phyloP scores from a whole-genome alignment of 495 filamentous ascomycete genomes.

The Hypomontagnella submonticulosa region DNA sequence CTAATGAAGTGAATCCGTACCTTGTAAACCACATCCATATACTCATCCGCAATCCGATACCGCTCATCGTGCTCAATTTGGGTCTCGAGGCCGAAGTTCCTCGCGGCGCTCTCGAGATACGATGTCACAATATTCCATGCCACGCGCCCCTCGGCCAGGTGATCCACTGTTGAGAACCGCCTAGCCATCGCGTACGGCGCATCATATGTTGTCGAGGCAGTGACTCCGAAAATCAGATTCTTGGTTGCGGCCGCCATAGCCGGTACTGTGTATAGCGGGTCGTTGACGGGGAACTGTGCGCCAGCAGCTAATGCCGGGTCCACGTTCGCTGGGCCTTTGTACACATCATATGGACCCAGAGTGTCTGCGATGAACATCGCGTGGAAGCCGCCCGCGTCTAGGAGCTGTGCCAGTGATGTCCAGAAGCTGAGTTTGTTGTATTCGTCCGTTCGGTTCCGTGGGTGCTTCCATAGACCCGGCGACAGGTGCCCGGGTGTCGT shows the following conservation, averaged over 20 bases:
- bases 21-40: conserved; percentile 71
- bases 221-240: conserved; percentile 68
- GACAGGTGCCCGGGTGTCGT: conserved; percentile 62
- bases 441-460: conserved; percentile 61
- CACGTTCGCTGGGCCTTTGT: conserved; percentile 65
- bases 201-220: conserved; percentile 68
- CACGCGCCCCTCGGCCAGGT: conserved; percentile 66
- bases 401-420: conserved; percentile 55
- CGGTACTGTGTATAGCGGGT: conserved; percentile 52
- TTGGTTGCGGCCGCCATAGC: conserved; percentile 58
- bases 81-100: conserved; percentile 64
- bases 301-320: conserved; percentile 64
- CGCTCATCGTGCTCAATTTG: conserved; percentile 68
- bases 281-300: conserved; percentile 69
- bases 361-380: conserved; percentile 65
- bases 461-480: conserved; percentile 65
- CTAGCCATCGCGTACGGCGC: conserved; percentile 70
- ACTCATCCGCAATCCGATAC: conserved; percentile 70
- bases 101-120: conserved; percentile 69
- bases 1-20: conserved; percentile 3
- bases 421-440: conserved; percentile 62
- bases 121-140: conserved; percentile 73
- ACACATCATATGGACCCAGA: conserved; percentile 66
- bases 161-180: conserved; percentile 68
- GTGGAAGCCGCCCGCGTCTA: conserved; percentile 60